Evolutionary conservation across 2,329 filamentous ascomycete species (phyloP).

Genomic region (Truncatella angustata): DNA sequence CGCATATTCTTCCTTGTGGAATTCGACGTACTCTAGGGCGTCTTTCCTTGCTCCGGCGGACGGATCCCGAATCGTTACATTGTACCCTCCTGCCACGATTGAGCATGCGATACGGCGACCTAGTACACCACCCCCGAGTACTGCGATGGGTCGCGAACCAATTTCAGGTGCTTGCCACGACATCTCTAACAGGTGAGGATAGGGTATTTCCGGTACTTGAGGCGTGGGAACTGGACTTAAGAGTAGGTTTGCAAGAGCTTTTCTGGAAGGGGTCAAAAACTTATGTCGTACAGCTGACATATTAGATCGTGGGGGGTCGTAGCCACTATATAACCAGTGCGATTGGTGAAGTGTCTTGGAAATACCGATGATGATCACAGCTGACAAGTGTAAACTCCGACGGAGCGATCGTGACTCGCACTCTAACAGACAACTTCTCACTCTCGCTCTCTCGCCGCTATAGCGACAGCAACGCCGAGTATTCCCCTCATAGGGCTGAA

Average conservation of each 20-base stretch:
- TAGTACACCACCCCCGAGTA: conserved; percentile 7
- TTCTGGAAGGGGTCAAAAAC: no score
- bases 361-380: background rate
- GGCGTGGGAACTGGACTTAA: background rate
- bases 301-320: background rate
- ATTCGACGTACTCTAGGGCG: background rate
- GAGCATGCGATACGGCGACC: conserved; percentile 8
- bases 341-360: background rate
- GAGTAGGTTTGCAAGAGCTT: background rate
- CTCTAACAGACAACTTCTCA: no score
- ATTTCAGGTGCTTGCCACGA: conserved; percentile 5
- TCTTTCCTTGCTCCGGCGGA: background rate
- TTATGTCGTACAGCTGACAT: background rate
- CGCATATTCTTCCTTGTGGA: conserved; percentile 3
- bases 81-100: conserved; percentile 5
- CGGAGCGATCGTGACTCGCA: no score
- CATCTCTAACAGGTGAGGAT: background rate
- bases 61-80: conserved; percentile 3
- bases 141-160: background rate
- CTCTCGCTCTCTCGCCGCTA: background rate
- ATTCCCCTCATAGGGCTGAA: conserved; percentile 4
- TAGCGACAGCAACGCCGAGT: background rate
- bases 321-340: background rate
- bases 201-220: no score
- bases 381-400: no score